Evolutionary conservation across 1,284 basidiomycete genomes (phyloP).

Genomic region (Moesziomyces antarcticus): DNA sequence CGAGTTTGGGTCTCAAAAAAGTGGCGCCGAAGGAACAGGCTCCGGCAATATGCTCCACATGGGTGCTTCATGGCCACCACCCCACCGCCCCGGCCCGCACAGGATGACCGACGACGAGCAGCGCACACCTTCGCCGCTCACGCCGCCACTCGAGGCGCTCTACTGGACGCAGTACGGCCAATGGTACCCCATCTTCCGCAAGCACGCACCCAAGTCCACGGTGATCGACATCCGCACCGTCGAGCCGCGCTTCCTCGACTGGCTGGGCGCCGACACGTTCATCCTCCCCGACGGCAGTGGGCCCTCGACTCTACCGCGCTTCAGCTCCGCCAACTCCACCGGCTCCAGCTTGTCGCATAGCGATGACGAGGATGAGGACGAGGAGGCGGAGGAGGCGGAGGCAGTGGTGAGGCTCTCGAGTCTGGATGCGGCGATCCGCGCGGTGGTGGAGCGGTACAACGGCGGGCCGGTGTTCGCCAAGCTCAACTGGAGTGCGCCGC

Average conservation of each 20-base stretch:
- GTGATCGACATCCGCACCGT: slow-evolving; percentile 77
- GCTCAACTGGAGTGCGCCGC: slow-evolving; percentile 64
- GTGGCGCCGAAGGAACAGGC: too few species aligned
- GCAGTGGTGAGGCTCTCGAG: slow-evolving; percentile 67
- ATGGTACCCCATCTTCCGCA: slow-evolving; percentile 84
- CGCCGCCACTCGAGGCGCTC: slow-evolving; percentile 75
- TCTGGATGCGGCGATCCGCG: slow-evolving; percentile 79
- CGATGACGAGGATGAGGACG: slow-evolving; percentile 74
- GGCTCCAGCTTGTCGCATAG: slow-evolving; percentile 65
- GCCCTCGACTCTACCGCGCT: slow-evolving; percentile 45
- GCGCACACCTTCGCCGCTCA: slow-evolving; percentile 63
- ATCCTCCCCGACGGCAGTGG: slow-evolving; percentile 85
- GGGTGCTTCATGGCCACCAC: too few species aligned
- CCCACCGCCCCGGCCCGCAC: too few species aligned
- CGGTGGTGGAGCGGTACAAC: slow-evolving; percentile 76
- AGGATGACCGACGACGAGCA: too few species aligned
- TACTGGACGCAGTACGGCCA: slow-evolving; percentile 77
- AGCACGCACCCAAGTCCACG: slow-evolving; percentile 79
- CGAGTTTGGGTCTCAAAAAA: too few species aligned
- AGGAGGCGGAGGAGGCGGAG: slow-evolving; percentile 69
- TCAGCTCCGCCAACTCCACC: neutral
- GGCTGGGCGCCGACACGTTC: slow-evolving; percentile 82
- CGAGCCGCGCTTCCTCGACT: slow-evolving; percentile 75
- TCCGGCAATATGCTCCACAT: too few species aligned
- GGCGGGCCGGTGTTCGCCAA: slow-evolving; percentile 88